Evolutionary conservation across 805 yeast species (phyloP), one percentile per base, ranked within the genome.

Genomic region (Pichia scutulata): DNA sequence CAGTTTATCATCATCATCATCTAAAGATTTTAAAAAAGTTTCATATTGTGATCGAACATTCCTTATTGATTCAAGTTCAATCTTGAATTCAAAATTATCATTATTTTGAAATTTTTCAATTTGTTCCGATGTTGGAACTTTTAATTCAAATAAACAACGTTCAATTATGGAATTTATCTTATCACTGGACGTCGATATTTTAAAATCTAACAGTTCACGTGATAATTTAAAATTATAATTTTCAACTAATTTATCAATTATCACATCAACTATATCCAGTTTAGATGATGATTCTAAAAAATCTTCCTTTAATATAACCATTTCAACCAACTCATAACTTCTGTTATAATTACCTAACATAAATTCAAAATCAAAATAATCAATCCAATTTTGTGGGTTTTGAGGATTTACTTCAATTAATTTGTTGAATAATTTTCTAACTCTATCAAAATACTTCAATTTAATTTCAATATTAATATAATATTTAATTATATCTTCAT

Each of bases 391-490:
- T 4, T 66, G 60, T 0, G 72, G 60, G 8, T 70, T 53, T 3
- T 55, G 50, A 0, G 82, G 74, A 55, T 70, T 74, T 1, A 61
- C 56, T 55, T 80, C 83, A n/a, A 86, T 55, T 68, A 76, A 78
- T 59, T 79, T 82, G 55, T 82, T 86, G 62, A 80, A 89, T 3
- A 93, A 60, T 61, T 70, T 80, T 30, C 98, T 69, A 8, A 84
- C 89, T 36, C 97, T 68, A 53, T 85, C 95, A 72, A 86, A 86
- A 58, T 89, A 93, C 37, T 85, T 86, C 43, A 90, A 63, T 48
- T 72, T 69, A 39, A 70, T 70, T 61, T 92, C 97, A 36, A 89
- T 55, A 1, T 68, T 70, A 44, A 92, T 82, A 65, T 93, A 93
- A 52, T 72, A 72, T 53, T 69, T 70, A 60, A 84, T 81, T 0